A percentile compares a stretch with the other conserved stretches of the same genome.
Evolutionary conservation across 1,284 basidiomycete species (phyloP).

Genomic region (Fistulinella staudtii): DNA sequence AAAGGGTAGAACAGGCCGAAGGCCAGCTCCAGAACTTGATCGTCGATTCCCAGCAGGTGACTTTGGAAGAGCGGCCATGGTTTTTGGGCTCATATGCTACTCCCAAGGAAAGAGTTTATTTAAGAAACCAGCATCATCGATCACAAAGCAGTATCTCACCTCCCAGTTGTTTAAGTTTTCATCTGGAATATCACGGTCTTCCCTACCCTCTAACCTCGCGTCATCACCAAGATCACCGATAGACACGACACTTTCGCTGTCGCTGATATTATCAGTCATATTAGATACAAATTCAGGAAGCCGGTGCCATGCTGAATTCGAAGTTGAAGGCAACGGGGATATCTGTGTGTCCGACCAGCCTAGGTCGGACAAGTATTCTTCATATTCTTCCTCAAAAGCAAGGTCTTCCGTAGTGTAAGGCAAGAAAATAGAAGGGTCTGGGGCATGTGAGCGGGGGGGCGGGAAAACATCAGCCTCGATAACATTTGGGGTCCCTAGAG

Average conservation of each 20-base stretch:
- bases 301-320: slow-evolving; percentile 68
- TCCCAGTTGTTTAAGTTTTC: slow-evolving; percentile 92
- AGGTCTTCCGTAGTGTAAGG: slow-evolving; percentile 84
- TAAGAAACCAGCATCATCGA: slow-evolving; percentile 3
- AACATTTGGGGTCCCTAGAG: slow-evolving; percentile 71
- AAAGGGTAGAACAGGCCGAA: slow-evolving; percentile 81
- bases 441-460: slow-evolving; percentile 74
- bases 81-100: slow-evolving; percentile 92
- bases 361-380: slow-evolving; percentile 80
- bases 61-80: slow-evolving; percentile 85
- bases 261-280: slow-evolving; percentile 78
- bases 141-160: slow-evolving; percentile 41
- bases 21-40: slow-evolving; percentile 72
- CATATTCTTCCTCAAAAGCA: slow-evolving; percentile 84
- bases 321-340: slow-evolving; percentile 39
- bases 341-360: slow-evolving; percentile 63
- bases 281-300: slow-evolving; percentile 68
- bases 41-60: slow-evolving; percentile 78
- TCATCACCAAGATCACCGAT: slow-evolving; percentile 84
- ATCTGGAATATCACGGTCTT: slow-evolving; percentile 61
- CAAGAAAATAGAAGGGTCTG: slow-evolving; percentile 79
- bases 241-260: slow-evolving; percentile 84
- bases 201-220: slow-evolving; percentile 59
- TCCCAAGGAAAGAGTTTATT: background rate
- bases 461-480: slow-evolving; percentile 81